Conservation (phyloP, 441 rosid genomes). For the Lepidium campestre region DNA sequence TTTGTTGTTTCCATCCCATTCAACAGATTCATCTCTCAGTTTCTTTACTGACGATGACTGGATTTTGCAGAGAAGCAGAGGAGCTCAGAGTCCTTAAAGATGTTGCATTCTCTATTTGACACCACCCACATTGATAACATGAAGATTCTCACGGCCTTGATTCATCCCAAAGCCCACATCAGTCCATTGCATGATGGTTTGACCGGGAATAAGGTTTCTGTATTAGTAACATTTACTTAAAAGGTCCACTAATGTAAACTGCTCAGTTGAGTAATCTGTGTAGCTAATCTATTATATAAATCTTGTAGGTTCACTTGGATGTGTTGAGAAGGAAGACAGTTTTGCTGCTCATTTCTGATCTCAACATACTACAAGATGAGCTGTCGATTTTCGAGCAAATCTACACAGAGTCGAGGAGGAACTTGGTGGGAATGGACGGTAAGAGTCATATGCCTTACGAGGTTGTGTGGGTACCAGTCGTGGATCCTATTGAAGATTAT, state of each 20-base stretch:
- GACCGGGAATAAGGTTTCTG: slow-evolving; percentile 50
- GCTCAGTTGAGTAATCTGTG: background rate
- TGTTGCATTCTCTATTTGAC: slow-evolving; percentile 39
- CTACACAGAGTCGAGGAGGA: slow-evolving; percentile 46
- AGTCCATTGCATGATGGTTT: slow-evolving; percentile 57
- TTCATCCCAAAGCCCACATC: slow-evolving; percentile 50
- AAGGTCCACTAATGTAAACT: background rate
- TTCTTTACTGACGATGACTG: background rate
- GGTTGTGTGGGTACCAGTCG: slow-evolving; percentile 73
- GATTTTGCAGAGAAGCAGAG: slow-evolving; percentile 49
- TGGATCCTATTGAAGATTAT: slow-evolving; percentile 39
- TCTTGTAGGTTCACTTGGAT: slow-evolving; percentile 54
- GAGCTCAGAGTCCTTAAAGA: slow-evolving; percentile 44
- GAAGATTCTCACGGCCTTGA: slow-evolving; percentile 56
- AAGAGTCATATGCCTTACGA: slow-evolving; percentile 51
- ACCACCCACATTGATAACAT: slow-evolving; percentile 59
- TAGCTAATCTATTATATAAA: background rate
- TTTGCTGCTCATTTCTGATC: slow-evolving; percentile 63
- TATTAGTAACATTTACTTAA: background rate
- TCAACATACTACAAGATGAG: slow-evolving; percentile 59
- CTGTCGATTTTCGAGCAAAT: slow-evolving; percentile 56
- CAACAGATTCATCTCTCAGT: background rate
- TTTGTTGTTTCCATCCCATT: background rate
- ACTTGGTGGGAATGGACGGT: slow-evolving; percentile 31
- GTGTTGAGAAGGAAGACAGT: slow-evolving; percentile 62